These are phyloP conservation scores for Tuber magnatum DNA, from an alignment of 495 filamentous ascomycete genomes.

Conservation along the genomic window DNA sequence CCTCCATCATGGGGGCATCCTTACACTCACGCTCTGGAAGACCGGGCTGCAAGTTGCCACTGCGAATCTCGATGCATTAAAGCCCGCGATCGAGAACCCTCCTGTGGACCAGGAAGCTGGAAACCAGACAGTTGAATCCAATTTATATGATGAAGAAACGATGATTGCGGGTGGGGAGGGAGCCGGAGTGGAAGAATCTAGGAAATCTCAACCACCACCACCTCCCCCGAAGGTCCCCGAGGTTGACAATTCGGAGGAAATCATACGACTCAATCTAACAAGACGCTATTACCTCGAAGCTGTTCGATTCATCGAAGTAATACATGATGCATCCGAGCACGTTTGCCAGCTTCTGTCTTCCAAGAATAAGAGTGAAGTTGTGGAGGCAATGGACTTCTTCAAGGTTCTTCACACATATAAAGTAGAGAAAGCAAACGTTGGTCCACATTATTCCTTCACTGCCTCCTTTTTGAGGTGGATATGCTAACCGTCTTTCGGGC, in stretches of 20 bases:
- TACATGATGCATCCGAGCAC: constrained; percentile 68
- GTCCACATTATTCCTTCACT: neutral
- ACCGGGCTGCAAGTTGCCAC: constrained; percentile 71
- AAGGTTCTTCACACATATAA: constrained; percentile 90
- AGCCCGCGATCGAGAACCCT: constrained; percentile 58
- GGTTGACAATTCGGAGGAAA: constrained; percentile 60
- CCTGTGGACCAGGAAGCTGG: constrained; percentile 42
- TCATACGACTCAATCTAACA: constrained; percentile 77
- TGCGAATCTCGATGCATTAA: constrained; percentile 68
- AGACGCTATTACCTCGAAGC: constrained; percentile 86
- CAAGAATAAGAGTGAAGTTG: constrained; percentile 94
- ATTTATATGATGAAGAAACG: constrained; percentile 83
- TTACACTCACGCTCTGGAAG: constrained; percentile 77
- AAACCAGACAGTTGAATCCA: constrained; percentile 61
- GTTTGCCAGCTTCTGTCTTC: constrained; percentile 83
- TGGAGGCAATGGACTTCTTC: constrained; percentile 99
- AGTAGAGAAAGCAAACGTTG: constrained; percentile 74
- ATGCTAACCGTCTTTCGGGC: neutral
- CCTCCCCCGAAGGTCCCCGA: constrained; percentile 23
- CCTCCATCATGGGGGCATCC: constrained; percentile 79
- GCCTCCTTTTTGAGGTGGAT: neutral
- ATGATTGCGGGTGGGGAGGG: constrained; percentile 55
- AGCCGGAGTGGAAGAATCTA: constrained; percentile 50
- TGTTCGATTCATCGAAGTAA: constrained; percentile 86
- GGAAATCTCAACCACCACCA: constrained; percentile 45